Evolutionary conservation across 164 flowering plant genomes (phyloP).

Genomic region (Aristolochia contorta): DNA sequence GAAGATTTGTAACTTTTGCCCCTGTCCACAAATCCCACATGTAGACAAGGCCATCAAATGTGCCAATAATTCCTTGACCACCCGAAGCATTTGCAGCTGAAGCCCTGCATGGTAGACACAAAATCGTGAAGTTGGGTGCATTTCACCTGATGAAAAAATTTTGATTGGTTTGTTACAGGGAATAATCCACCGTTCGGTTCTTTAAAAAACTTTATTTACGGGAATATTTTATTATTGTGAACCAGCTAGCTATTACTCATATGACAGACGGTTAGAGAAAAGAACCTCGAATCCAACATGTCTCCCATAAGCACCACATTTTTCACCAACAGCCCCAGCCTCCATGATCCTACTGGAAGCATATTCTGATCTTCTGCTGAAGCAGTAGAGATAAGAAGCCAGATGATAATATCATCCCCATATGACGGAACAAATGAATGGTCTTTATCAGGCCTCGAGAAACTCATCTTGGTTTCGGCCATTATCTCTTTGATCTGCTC

Average conservation of each 20-base stretch:
- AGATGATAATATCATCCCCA: constrained; percentile 45
- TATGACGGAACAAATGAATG: constrained; percentile 17
- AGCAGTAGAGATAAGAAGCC: constrained; percentile 59
- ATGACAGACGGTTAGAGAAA: neutral
- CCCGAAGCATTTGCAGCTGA: constrained; percentile 36
- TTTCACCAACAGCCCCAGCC: constrained; percentile 60
- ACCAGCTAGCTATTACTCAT: too few relatives aligned
- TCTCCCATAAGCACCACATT: constrained; percentile 47
- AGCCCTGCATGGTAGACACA: constrained; percentile 38
- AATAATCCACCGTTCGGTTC: too few relatives aligned
- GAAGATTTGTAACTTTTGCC: constrained; percentile 36
- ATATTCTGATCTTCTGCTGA: constrained; percentile 18
- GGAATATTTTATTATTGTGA: too few relatives aligned
- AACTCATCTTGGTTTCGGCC: constrained; percentile 33
- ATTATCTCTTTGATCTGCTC: constrained; percentile 27
- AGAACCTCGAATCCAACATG: constrained; percentile 63
- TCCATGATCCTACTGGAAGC: constrained; percentile 43
- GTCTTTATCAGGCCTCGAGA: constrained; percentile 16
- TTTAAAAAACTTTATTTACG: too few relatives aligned
- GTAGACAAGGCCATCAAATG: constrained; percentile 58
- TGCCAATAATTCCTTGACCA: constrained; percentile 66
- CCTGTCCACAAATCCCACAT: constrained; percentile 80
- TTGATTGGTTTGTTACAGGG: too few relatives aligned
- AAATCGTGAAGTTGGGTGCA: neutral
- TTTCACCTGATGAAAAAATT: neutral